Evolutionary conservation across 805 yeast species (phyloP).

Genomic region (Ogataea neopini): DNA sequence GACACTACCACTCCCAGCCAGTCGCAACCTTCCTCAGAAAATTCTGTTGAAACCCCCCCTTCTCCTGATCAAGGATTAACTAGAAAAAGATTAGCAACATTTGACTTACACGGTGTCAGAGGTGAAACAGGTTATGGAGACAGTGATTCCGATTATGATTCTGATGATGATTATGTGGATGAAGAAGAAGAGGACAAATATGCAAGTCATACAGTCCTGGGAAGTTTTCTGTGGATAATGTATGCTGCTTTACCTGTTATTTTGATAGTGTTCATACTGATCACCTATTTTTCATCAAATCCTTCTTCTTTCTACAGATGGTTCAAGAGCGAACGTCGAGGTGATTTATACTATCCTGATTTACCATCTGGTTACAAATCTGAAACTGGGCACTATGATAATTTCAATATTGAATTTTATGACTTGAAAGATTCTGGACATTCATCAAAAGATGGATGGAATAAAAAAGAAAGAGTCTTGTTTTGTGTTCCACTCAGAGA

Average conservation of each 20-base stretch:
- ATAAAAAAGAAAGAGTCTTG: slow-evolving; percentile 70
- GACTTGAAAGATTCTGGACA: slow-evolving; percentile 71
- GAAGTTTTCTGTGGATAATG: slow-evolving; percentile 22
- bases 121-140: slow-evolving; percentile 7
- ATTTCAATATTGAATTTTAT: slow-evolving; percentile 58
- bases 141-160: slow-evolving; percentile 12
- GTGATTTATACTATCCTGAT: slow-evolving; percentile 35
- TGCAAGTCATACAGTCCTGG: slow-evolving; percentile 12
- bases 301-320: slow-evolving; percentile 3
- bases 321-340: slow-evolving; percentile 8
- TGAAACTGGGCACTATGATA: slow-evolving; percentile 27
- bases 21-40: slow-evolving; percentile 3
- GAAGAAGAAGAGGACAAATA: slow-evolving; percentile 17
- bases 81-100: slow-evolving; percentile 16
- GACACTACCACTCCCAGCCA: background rate
- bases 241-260: slow-evolving; percentile 26
- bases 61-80: slow-evolving; percentile 15
- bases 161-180: slow-evolving; percentile 12
- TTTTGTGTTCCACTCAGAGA: slow-evolving; percentile 91
- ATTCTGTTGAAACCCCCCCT: slow-evolving; percentile 12
- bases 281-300: slow-evolving; percentile 12
- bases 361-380: slow-evolving; percentile 35
- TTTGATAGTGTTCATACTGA: slow-evolving; percentile 14
- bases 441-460: slow-evolving; percentile 70
- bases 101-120: slow-evolving; percentile 10